Evolutionary conservation across 805 yeast genomes (phyloP).

Genomic region (Schizosaccharomyces octosporus): DNA sequence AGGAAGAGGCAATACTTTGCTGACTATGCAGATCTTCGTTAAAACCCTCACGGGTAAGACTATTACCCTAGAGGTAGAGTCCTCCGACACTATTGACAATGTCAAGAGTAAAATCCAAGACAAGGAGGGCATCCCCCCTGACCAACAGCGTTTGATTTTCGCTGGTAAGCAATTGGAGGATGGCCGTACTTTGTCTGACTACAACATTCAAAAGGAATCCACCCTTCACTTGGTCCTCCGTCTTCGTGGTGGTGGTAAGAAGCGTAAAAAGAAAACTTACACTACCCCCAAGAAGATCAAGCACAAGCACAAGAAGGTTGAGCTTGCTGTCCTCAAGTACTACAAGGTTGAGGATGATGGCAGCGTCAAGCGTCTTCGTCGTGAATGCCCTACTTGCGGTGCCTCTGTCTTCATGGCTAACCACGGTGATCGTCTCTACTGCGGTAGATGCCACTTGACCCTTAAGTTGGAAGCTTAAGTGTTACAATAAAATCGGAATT

Average conservation of each 20-base stretch:
- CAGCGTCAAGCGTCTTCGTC: slow-evolving; percentile 92
- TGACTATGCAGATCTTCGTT: slow-evolving; percentile 17
- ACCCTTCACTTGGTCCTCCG: slow-evolving; percentile 87
- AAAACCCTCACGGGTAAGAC: slow-evolving; percentile 80
- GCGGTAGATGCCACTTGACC: slow-evolving; percentile 98
- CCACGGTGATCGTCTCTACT: slow-evolving; percentile 97
- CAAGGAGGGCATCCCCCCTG: slow-evolving; percentile 95
- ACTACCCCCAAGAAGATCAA: slow-evolving; percentile 99
- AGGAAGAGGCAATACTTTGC: slow-evolving; percentile 1
- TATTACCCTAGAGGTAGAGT: slow-evolving; percentile 72
- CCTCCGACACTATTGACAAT: slow-evolving; percentile 90
- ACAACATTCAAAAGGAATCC: slow-evolving; percentile 96
- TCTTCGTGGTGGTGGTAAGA: slow-evolving; percentile 98
- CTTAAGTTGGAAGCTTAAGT: slow-evolving; percentile 25
- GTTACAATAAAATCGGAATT: too few relatives aligned
- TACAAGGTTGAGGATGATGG: slow-evolving; percentile 98
- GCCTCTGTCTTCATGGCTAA: slow-evolving; percentile 68
- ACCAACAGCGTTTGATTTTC: slow-evolving; percentile 87
- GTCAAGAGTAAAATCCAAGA: slow-evolving; percentile 93
- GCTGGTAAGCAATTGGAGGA: slow-evolving; percentile 29
- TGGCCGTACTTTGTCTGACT: slow-evolving; percentile 87
- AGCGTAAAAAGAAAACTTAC: slow-evolving; percentile 99
- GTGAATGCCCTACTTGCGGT: slow-evolving; percentile 93
- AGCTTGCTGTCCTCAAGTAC: slow-evolving; percentile 97
- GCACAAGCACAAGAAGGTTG: slow-evolving; percentile 98